Evolutionary conservation across 208 protist species (phyloP), one percentile per base, ranked within the genome.

Genomic region (Dictyostelium gargantuum): DNA sequence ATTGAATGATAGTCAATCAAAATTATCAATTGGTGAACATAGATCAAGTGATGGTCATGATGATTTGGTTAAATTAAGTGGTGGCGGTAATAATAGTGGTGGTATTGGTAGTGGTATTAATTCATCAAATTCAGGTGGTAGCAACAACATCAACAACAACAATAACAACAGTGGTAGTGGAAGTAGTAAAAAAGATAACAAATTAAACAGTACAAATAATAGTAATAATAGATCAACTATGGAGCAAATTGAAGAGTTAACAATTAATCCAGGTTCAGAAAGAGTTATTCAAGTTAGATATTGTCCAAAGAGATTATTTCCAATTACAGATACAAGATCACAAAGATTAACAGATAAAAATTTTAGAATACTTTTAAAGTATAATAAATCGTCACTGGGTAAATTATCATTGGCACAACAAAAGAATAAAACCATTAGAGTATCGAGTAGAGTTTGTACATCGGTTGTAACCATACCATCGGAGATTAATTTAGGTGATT

Each of bases 401-500:
- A 46, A 40, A 6, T 32, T 32, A 6, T 6, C 6, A 11, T 21
- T 63, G 3, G 52, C n/a, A 3, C 42, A 85, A 23, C 29, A 66
- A 35, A 46, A 56, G 38, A 73, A 89, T 48, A 91, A 94, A 46
- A 84, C 79, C 0, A 85, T 95, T 17, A 73, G 56, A 19, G 93
- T 93, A 11, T 6, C 74, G 0, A 79, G 74, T 38, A 63, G 91
- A n/a, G 94, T 95, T 2, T 95, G 94, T 54, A 82, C 91, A 19
- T 94, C 92, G 1, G 38, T 66, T 26, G 48, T 95, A 17, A 56
- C 46, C 29, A 74, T 92, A n/a, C 80, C 92, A 13, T 32, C 35
- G 13, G 92, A 85, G 19, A 46, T 95, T 11, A 95, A 94, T 48
- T 80, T 95, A 0, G 94, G 94, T 42, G 94, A 95, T 56, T 95